phyloP scores from a whole-genome alignment of 306 rosid genomes.

The Ziziphus jujuba region DNA sequence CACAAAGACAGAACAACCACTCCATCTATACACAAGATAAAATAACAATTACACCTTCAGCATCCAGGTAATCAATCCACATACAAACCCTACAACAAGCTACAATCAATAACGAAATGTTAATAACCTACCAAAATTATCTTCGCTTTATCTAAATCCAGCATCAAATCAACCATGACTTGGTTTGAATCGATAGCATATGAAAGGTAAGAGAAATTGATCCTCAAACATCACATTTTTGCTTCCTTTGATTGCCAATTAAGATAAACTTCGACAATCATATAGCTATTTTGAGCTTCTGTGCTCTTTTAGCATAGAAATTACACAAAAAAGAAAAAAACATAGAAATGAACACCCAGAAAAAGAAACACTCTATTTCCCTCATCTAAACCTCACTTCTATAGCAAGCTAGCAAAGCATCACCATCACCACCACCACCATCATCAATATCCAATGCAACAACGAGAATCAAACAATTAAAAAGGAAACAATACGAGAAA shows the following conservation, averaged over 20 bases:
- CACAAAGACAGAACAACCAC: constrained; percentile 31
- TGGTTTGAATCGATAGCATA: not conserved
- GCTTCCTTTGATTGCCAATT: constrained; percentile 5
- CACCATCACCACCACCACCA: not conserved
- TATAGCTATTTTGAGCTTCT: too few relatives aligned
- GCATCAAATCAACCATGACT: not conserved
- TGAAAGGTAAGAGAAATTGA: not conserved
- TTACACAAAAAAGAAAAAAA: not conserved
- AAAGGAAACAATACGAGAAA: not conserved
- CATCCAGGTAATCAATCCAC: not conserved
- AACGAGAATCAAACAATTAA: not conserved
- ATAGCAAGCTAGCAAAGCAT: not conserved
- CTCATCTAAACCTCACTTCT: not conserved
- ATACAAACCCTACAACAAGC: not conserved
- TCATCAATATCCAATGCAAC: not conserved
- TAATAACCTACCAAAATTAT: not conserved
- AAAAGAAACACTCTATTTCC: not conserved
- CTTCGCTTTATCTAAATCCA: not conserved
- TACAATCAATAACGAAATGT: constrained; percentile 1
- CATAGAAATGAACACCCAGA: not conserved
- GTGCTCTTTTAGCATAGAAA: not conserved
- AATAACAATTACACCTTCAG: constrained; percentile 10
- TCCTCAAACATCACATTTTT: not conserved
- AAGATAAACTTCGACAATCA: not conserved
- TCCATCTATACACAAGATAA: constrained; percentile 26